These are phyloP conservation scores for Malbranchea zuffiana DNA, from an alignment of 2,329 filamentous ascomycete genomes.

Conservation along the genomic window DNA sequence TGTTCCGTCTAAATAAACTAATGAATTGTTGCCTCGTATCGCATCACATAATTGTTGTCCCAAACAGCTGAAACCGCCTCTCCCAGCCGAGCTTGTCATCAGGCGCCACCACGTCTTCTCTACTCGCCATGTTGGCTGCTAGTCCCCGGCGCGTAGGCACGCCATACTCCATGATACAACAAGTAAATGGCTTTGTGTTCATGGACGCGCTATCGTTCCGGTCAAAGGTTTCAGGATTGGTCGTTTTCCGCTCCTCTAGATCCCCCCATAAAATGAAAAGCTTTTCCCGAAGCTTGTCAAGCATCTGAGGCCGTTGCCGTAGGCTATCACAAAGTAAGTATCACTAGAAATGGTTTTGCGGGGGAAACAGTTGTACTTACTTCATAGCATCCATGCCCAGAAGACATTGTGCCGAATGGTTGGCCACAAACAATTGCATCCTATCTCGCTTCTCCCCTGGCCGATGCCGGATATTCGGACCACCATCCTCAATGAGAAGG, in stretches of 20 bases:
- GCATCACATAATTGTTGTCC: conserved; percentile 44
- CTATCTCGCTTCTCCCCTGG: conserved; percentile 34
- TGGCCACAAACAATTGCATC: conserved; percentile 60
- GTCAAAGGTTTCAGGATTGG: conserved; percentile 19
- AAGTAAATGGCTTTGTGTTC: conserved; percentile 53
- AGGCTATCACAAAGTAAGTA: conserved; percentile 49
- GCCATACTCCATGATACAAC: conserved; percentile 63
- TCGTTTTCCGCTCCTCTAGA: conserved; percentile 57
- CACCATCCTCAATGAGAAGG: conserved; percentile 63
- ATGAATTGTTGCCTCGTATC: too few relatives aligned
- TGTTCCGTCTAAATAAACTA: too few relatives aligned
- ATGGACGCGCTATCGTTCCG: conserved; percentile 20
- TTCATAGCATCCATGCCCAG: conserved; percentile 45
- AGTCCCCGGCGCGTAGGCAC: conserved; percentile 33
- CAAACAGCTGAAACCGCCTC: conserved; percentile 53
- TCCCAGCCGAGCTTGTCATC: conserved; percentile 45
- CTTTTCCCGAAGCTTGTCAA: conserved; percentile 53
- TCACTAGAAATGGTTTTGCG: not conserved
- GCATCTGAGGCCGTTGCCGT: conserved; percentile 37
- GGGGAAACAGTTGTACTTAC: conserved; percentile 31
- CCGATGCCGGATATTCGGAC: conserved; percentile 20
- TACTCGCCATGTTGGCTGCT: conserved; percentile 14
- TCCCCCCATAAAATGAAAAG: conserved; percentile 79
- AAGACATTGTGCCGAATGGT: conserved; percentile 45
- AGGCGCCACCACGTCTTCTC: conserved; percentile 24